These are phyloP conservation scores for Penicillium expansum DNA, from an alignment of 2,329 filamentous ascomycete genomes.

Conservation along the genomic window DNA sequence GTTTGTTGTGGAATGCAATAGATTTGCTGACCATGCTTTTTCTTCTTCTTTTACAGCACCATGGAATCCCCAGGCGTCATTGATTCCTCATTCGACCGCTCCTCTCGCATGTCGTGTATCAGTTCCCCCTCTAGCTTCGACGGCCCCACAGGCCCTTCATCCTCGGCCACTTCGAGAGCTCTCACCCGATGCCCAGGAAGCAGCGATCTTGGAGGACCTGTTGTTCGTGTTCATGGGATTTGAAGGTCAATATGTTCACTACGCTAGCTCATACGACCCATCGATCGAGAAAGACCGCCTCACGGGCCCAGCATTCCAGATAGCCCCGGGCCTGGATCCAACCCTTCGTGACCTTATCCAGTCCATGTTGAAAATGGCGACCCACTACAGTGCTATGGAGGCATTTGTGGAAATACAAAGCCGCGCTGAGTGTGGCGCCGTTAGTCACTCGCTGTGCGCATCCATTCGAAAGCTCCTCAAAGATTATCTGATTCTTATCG, in stretches of 20 bases:
- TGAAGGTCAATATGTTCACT: conserved; percentile 96
- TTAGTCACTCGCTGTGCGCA: conserved; percentile 95
- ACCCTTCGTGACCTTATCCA: conserved; percentile 82
- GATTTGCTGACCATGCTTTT: conserved; percentile 16
- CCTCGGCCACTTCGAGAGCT: conserved; percentile 68
- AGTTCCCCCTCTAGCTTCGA: conserved; percentile 59
- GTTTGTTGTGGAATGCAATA: background rate
- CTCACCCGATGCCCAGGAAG: conserved; percentile 78
- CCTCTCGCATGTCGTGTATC: conserved; percentile 71
- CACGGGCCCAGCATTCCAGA: conserved; percentile 74
- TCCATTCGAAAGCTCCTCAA: conserved; percentile 87
- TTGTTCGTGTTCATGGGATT: conserved; percentile 97
- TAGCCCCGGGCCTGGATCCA: conserved; percentile 81
- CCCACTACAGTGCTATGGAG: conserved; percentile 86
- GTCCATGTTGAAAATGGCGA: conserved; percentile 91
- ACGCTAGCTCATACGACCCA: conserved; percentile 77
- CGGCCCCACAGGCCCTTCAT: conserved; percentile 67
- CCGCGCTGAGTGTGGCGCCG: conserved; percentile 84
- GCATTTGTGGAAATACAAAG: conserved; percentile 94
- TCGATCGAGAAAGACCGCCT: conserved; percentile 81
- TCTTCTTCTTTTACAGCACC: conserved; percentile 32
- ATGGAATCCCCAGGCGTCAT: conserved; percentile 78
- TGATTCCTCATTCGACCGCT: conserved; percentile 67
- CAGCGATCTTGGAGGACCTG: conserved; percentile 82
- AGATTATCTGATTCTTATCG: conserved; percentile 89